A percentile compares a stretch with the other conserved stretches of the same genome.
phyloP scores from a whole-genome alignment of 2,329 filamentous ascomycete species.

The Fusarium staphyleae region DNA sequence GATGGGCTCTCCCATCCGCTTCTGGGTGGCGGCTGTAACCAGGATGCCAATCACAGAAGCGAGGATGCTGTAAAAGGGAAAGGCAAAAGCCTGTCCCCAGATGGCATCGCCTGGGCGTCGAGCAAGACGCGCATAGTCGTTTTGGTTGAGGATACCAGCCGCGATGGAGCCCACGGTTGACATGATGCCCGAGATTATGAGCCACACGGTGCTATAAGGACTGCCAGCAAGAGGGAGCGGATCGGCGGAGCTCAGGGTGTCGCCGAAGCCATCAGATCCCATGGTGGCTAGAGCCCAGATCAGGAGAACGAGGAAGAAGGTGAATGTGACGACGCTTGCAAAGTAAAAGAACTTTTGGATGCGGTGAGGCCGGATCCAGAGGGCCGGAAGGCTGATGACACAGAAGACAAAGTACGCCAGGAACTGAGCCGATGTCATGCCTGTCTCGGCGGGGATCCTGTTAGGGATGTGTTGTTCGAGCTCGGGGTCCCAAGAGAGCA shows the following conservation, averaged over 20 bases:
- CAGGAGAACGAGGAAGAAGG: constrained; percentile 52
- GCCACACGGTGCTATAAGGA: constrained; percentile 45
- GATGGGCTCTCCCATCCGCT: constrained; percentile 46
- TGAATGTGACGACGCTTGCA: constrained; percentile 49
- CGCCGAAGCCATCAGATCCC: constrained; percentile 50
- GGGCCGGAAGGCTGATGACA: constrained; percentile 51
- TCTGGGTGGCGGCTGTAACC: constrained; percentile 50
- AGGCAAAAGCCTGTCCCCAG: constrained; percentile 46
- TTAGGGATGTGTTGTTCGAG: constrained; percentile 53
- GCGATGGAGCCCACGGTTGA: constrained; percentile 50
- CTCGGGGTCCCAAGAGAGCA: constrained; percentile 54
- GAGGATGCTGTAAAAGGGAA: constrained; percentile 48
- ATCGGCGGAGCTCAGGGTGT: constrained; percentile 39
- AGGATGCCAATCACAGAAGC: constrained; percentile 51
- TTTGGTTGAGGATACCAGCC: constrained; percentile 50
- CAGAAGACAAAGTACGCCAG: constrained; percentile 54
- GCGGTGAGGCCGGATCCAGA: constrained; percentile 54
- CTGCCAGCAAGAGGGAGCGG: constrained; percentile 40
- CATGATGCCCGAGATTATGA: constrained; percentile 48
- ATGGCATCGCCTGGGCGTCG: constrained; percentile 44
- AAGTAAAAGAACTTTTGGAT: constrained; percentile 53
- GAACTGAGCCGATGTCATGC: constrained; percentile 55
- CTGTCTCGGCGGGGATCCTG: constrained; percentile 49
- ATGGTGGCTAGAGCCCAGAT: constrained; percentile 55
- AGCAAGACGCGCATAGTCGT: constrained; percentile 49